Evolutionary conservation across 23 red algal species (phyloP), one percentile per base, ranked within the genome.

Genomic region (Gracilariopsis chorda): DNA sequence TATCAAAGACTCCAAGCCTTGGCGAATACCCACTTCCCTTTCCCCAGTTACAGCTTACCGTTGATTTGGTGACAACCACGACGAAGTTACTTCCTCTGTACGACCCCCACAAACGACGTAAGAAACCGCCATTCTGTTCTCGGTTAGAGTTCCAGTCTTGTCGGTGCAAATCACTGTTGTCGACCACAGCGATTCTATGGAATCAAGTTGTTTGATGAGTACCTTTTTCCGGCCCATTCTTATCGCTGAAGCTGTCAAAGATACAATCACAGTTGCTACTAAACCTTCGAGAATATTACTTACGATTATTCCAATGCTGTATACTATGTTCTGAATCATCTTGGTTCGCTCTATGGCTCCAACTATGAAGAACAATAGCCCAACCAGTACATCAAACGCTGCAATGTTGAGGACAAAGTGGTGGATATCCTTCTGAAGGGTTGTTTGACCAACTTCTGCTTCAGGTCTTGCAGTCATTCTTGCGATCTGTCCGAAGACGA

Each of bases 61-160:
- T 57, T 57, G 48, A 58, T 33, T 46, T 36, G 69, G 48, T 16
- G 30, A 37, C 11, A 48, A 40, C 83, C 83, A 88, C 6, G 72
- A 42, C 19, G 57, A 43, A 42, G 61, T 41, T 16, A 89, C 37
- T 33, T 64, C 58, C 24, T 89, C 52, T 21, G 78, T 23, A 29
- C 69, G 68, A 37, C 92, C 74, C 52, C 80, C 83, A 88, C 83
- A 47, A 64, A 74, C 55, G 42, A 82, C 73, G 56, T 91, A 84
- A 76, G 76, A 51, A 9, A 98, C 96, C 46, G 35, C 82, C 96
- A 98, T 98, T 13, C 45, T 52, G 62, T 95, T 95, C 24, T 91
- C 77, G 43, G 96, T 98, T 57, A 98, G 67, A 52, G 96, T 98
- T 20, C 96, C 96, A 34, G 96, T 98, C 67, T 98, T 98, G 53